Conservation (phyloP, 2,329 filamentous ascomycete genomes). For the Penicillium aurantiogriseum region DNA sequence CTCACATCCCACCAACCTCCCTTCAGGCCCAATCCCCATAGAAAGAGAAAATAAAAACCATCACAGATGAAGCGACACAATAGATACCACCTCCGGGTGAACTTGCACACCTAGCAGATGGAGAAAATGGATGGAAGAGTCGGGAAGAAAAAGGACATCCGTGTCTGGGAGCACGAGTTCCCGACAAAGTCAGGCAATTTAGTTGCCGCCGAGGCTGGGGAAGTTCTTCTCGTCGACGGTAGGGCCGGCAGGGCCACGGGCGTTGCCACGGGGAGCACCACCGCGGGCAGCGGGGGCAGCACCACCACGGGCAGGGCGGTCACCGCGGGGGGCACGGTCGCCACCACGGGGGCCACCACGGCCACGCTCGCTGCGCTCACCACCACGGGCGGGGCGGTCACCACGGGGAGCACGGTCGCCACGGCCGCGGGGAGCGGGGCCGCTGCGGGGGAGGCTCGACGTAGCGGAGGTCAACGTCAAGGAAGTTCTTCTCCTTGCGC, state of each 20-base stretch:
- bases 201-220: constrained; percentile 45
- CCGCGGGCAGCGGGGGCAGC: constrained; percentile 50
- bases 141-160: neutral
- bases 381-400: constrained; percentile 46
- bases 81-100: constrained; percentile 7
- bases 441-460: constrained; percentile 63
- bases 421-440: constrained; percentile 49
- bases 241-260: constrained; percentile 25
- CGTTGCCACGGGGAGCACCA: constrained; percentile 32
- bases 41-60: constrained; percentile 10
- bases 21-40: neutral
- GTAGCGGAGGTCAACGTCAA: constrained; percentile 85
- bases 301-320: constrained; percentile 33
- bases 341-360: constrained; percentile 26
- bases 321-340: constrained; percentile 21
- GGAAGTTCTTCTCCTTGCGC: constrained; percentile 84
- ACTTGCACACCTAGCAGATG: constrained; percentile 9
- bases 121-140: constrained; percentile 6
- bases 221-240: constrained; percentile 49
- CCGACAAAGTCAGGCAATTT: constrained; percentile 18
- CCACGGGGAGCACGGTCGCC: constrained; percentile 45
- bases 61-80: constrained; percentile 9
- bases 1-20: neutral
- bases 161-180: constrained; percentile 8
- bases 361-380: constrained; percentile 20